Evolutionary conservation across 1,284 basidiomycete genomes (phyloP), one percentile per base, ranked within the genome.

Genomic region (Rhizoctonia solani): DNA sequence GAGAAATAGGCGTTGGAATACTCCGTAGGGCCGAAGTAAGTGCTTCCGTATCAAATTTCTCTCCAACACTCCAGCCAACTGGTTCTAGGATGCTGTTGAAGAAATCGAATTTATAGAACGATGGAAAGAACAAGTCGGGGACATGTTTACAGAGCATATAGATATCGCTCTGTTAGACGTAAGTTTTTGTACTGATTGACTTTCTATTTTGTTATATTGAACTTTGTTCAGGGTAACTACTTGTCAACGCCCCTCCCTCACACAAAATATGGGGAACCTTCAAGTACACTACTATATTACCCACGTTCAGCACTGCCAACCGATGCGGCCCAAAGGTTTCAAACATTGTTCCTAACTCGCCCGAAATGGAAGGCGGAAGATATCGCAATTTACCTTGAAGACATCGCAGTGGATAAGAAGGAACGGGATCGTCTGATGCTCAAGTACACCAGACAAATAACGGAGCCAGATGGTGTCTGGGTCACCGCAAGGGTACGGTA

Each of bases 341-440:
- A 83, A 1, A 91, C 95, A 69, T 82, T 96, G 23, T 97, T 97
- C 66, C 47, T 69, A n/a, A 72, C 68, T n/a, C 49, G 68, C 21
- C 9, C 59, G 58, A 70, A 54, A 66, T 96, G 94, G 94, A 85
- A 83, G 72, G 83, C 82, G 1, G 85, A 88, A 6, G 92, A 95
- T 25, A 90, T 97, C 72, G 76, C 79, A 13, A 89, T 89, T 0
- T 97, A 95, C 77, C 77, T 97, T 13, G 78, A 81, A 6, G 93
- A 93, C 68, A 85, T 96, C 66, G 87, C 87, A 0, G 80, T 93
- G 9, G 86, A 91, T 74, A 79, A 80, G n/a, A 95, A 95, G 77
- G 92, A 92, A 72, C 81, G 89, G 50, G 94, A 97, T 74, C 93
- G 88, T 76, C 75, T 96, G 69, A 78, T 96, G 37, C 83, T 92